phyloP scores from a whole-genome alignment of 495 filamentous ascomycete species.

The Penicillium crystallinum region DNA sequence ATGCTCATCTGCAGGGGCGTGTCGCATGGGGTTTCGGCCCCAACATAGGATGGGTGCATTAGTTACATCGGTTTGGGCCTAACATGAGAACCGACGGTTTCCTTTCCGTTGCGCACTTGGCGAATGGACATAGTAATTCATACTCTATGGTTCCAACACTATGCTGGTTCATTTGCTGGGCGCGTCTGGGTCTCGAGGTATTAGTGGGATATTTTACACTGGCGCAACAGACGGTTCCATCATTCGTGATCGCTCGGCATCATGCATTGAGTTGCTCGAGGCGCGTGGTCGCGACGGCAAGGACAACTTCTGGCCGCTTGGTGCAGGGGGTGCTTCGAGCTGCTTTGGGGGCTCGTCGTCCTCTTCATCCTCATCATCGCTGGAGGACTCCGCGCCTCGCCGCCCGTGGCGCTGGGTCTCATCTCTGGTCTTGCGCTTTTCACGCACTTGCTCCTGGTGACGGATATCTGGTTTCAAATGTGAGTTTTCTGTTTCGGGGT shows the following conservation, averaged over 20 bases:
- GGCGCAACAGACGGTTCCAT: slow-evolving; percentile 9
- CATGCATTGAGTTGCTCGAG: slow-evolving; percentile 9
- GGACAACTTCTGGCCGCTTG: slow-evolving; percentile 8
- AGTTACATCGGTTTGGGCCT: background rate
- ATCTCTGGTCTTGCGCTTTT: slow-evolving; percentile 31
- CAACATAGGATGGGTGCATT: background rate
- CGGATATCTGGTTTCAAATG: slow-evolving; percentile 24
- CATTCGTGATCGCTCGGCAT: slow-evolving; percentile 6
- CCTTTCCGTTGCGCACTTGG: background rate
- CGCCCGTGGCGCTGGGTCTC: slow-evolving; percentile 31
- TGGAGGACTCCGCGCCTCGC: slow-evolving; percentile 31
- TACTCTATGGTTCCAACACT: no score
- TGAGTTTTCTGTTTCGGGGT: slow-evolving; percentile 7
- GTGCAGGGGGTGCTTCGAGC: slow-evolving; percentile 27
- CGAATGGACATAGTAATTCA: background rate
- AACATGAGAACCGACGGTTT: background rate
- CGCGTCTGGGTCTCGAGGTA: background rate
- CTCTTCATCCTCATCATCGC: slow-evolving; percentile 36
- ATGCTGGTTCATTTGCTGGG: background rate
- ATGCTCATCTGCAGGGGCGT: background rate
- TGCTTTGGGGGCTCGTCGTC: slow-evolving; percentile 30
- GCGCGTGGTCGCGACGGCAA: slow-evolving; percentile 17
- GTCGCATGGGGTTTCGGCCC: background rate
- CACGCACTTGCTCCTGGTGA: slow-evolving; percentile 30
- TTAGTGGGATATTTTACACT: slow-evolving; percentile 1